Percentiles rank a stretch among this genome's conserved stretches.
Conservation (phyloP, 169 alveolate genomes). For the Plasmodium relictum region DNA sequence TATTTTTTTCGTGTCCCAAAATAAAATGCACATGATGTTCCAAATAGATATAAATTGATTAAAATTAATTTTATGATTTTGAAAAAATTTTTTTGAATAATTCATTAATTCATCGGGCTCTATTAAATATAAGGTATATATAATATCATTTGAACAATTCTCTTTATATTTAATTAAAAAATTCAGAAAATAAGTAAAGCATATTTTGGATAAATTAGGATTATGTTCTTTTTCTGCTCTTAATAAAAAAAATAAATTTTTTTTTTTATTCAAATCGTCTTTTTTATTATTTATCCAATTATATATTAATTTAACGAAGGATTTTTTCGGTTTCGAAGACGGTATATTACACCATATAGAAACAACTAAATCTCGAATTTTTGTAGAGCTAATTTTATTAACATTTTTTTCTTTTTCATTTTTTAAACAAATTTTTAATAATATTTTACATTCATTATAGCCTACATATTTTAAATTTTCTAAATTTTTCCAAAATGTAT, state of each 20-base stretch:
- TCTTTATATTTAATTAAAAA: constrained; percentile 55
- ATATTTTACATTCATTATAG: constrained; percentile 53
- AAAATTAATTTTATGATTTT: constrained; percentile 40
- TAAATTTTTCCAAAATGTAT: constrained; percentile 14
- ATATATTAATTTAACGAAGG: constrained; percentile 32
- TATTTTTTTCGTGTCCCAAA: constrained; percentile 68
- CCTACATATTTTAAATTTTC: constrained; percentile 42
- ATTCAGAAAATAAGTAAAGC: constrained; percentile 40
- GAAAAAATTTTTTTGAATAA: constrained; percentile 23
- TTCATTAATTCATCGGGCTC: constrained; percentile 28
- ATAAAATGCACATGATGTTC: constrained; percentile 58
- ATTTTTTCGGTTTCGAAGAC: constrained; percentile 54
- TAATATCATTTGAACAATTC: constrained; percentile 61
- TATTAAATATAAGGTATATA: constrained; percentile 40
- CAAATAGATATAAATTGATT: constrained; percentile 63
- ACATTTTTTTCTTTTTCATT: constrained; percentile 41
- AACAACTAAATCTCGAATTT: constrained; percentile 32
- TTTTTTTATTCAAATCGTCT: constrained; percentile 42
- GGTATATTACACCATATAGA: constrained; percentile 57
- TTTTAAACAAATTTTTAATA: constrained; percentile 41
- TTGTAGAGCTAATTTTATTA: constrained; percentile 12
- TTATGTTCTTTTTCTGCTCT: constrained; percentile 37
- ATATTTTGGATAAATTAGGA: constrained; percentile 15
- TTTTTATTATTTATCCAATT: constrained; percentile 64
- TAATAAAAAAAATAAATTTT: constrained; percentile 38